These are phyloP conservation scores for Celoporthe dispersa DNA, from an alignment of 2,329 filamentous ascomycete species.

Conservation along the genomic window DNA sequence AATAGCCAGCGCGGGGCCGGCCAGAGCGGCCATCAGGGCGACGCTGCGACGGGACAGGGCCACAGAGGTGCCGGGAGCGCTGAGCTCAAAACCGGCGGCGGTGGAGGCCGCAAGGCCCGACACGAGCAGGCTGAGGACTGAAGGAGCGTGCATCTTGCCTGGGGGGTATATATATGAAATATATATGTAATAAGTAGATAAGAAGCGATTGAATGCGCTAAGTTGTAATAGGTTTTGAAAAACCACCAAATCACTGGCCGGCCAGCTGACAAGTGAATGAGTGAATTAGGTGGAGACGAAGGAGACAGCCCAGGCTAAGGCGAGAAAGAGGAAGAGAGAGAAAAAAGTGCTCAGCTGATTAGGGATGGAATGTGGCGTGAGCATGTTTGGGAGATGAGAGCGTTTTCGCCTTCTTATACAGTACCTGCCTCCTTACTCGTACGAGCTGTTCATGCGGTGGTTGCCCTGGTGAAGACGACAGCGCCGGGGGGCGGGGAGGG, in stretches of 20 bases:
- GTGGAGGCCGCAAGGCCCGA: slow-evolving; percentile 25
- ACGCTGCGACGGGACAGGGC: slow-evolving; percentile 26
- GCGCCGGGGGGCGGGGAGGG: neutral
- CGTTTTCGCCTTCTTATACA: slow-evolving; percentile 24
- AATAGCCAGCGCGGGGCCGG: slow-evolving; percentile 30
- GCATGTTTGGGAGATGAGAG: slow-evolving; percentile 23
- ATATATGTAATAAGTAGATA: neutral
- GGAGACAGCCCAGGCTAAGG: slow-evolving; percentile 2
- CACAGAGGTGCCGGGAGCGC: slow-evolving; percentile 14
- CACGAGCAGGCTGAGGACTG: slow-evolving; percentile 27
- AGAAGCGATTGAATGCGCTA: slow-evolving; percentile 6
- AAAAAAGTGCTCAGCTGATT: slow-evolving; percentile 23
- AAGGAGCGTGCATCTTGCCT: slow-evolving; percentile 27
- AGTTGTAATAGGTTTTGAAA: slow-evolving; percentile 18
- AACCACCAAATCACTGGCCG: slow-evolving; percentile 20
- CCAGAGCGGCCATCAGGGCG: slow-evolving; percentile 22
- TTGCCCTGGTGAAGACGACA: neutral
- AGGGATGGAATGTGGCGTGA: slow-evolving; percentile 26
- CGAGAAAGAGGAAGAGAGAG: neutral
- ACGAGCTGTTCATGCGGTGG: neutral
- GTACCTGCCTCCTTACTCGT: neutral
- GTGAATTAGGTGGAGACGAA: slow-evolving; percentile 19
- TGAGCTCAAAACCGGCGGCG: slow-evolving; percentile 22
- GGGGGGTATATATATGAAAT: neutral
- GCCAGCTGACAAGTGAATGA: slow-evolving; percentile 18